A percentile compares a stretch with the other conserved stretches of the same genome.
These are phyloP conservation scores for Nymphaea thermarum DNA, from an alignment of 164 flowering plant genomes.

Conservation along the genomic window DNA sequence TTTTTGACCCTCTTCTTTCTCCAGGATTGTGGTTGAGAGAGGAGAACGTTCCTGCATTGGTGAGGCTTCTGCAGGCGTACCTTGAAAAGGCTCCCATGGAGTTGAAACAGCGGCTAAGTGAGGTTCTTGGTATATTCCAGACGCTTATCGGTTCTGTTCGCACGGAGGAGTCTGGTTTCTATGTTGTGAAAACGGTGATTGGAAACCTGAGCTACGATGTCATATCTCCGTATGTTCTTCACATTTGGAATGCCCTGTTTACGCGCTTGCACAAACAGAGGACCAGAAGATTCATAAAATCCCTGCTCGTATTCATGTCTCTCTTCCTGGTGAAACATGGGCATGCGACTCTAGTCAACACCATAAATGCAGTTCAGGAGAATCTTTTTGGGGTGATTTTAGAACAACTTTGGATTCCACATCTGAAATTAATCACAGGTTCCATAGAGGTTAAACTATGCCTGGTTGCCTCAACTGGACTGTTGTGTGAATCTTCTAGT, in stretches of 20 bases:
- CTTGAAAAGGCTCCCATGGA: conserved; percentile 81
- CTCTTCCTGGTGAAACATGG: conserved; percentile 87
- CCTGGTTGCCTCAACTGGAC: conserved; percentile 73
- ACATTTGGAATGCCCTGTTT: conserved; percentile 62
- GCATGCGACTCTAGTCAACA: conserved; percentile 32
- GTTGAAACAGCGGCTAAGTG: conserved; percentile 40
- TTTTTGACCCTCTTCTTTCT: conserved; percentile 55
- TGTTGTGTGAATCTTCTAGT: conserved; percentile 63
- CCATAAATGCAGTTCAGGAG: conserved; percentile 66
- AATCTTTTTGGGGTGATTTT: conserved; percentile 42
- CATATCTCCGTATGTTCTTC: conserved; percentile 37
- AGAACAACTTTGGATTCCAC: conserved; percentile 80
- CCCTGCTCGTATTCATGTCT: conserved; percentile 75
- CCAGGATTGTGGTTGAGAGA: conserved; percentile 73
- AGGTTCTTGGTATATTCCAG: conserved; percentile 74
- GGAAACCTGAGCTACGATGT: conserved; percentile 71
- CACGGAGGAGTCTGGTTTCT: conserved; percentile 87
- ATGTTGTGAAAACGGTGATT: conserved; percentile 77
- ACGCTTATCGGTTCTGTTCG: conserved; percentile 43
- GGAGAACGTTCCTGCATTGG: conserved; percentile 88
- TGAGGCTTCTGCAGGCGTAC: conserved; percentile 83
- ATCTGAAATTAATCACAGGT: conserved; percentile 74
- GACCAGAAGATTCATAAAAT: conserved; percentile 55
- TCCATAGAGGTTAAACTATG: conserved; percentile 63
- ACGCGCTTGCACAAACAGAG: conserved; percentile 33